These are phyloP conservation scores for Polytrichum commune DNA, from an alignment of 225 moss, liverwort and hornwort genomes.

Conservation along the genomic window DNA sequence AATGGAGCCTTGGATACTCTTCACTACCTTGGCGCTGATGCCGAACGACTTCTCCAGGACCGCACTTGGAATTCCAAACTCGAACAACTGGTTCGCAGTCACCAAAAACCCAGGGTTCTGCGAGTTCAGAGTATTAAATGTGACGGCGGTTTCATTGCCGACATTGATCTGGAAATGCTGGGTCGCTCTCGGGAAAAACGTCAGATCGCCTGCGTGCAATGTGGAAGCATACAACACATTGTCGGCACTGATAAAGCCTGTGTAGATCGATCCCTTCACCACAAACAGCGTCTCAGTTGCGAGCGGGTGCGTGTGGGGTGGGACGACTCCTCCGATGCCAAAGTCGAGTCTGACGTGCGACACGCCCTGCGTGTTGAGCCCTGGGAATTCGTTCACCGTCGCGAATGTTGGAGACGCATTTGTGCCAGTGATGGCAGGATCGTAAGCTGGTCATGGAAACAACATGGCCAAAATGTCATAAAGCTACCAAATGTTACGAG, in stretches of 20 bases:
- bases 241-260: constrained; percentile 22
- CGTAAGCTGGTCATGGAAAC: not conserved
- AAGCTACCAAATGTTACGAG: too few relatives aligned
- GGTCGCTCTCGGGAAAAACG: constrained; percentile 4
- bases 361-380: constrained; percentile 6
- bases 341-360: constrained; percentile 10
- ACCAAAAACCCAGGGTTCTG: constrained; percentile 15
- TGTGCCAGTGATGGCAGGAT: not conserved
- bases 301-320: constrained; percentile 24
- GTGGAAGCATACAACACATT: constrained; percentile 20
- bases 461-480: too few relatives aligned
- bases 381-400: constrained; percentile 3
- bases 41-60: constrained; percentile 24
- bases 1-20: constrained; percentile 8
- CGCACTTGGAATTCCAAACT: constrained; percentile 11
- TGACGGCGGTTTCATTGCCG: constrained; percentile 6
- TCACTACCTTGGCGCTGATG: constrained; percentile 9
- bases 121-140: constrained; percentile 21
- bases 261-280: constrained; percentile 21
- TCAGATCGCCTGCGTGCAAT: constrained; percentile 17
- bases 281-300: constrained; percentile 21
- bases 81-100: constrained; percentile 20
- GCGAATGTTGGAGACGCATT: constrained; percentile 2
- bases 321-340: constrained; percentile 9
- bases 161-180: constrained; percentile 27